A percentile compares a stretch with the other conserved stretches of the same genome.
Evolutionary conservation across 1,139 yeast genomes (phyloP).

Genomic region (Protomyces pachydermus): DNA sequence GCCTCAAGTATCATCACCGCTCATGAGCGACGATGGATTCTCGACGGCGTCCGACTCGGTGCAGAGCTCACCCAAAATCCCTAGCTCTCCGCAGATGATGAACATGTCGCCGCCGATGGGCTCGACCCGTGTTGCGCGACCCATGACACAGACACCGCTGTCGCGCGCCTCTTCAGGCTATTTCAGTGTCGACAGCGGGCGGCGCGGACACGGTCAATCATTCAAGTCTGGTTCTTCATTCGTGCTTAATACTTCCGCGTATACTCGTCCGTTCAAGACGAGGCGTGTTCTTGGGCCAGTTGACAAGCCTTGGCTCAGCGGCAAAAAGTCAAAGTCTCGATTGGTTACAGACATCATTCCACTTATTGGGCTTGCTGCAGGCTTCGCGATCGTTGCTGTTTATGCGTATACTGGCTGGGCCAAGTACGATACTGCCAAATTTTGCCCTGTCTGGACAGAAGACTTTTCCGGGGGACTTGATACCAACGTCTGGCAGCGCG

Average conservation of each 20-base stretch:
- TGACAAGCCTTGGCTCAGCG: conserved; percentile 9
- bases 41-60: background rate
- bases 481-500: conserved; percentile 26
- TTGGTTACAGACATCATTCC: conserved; percentile 15
- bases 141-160: conserved; percentile 4
- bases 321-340: conserved; percentile 10
- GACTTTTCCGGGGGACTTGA: conserved; percentile 26
- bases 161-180: conserved; percentile 10
- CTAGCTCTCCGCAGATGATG: background rate
- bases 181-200: background rate
- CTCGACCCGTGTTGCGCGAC: conserved; percentile 15
- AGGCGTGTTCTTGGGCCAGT: conserved; percentile 5
- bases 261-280: conserved; percentile 18
- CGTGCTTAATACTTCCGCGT: conserved; percentile 22
- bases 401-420: conserved; percentile 31
- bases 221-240: conserved; percentile 9
- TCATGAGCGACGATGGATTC: background rate
- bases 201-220: conserved; percentile 5
- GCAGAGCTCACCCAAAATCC: background rate
- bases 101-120: background rate
- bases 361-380: conserved; percentile 24
- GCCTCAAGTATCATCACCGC: background rate
- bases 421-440: conserved; percentile 26
- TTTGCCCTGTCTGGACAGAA: conserved; percentile 26
- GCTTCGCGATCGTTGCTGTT: conserved; percentile 28